Conservation (phyloP, 2,329 filamentous ascomycete genomes). For the Xylariaceae sp. region DNA sequence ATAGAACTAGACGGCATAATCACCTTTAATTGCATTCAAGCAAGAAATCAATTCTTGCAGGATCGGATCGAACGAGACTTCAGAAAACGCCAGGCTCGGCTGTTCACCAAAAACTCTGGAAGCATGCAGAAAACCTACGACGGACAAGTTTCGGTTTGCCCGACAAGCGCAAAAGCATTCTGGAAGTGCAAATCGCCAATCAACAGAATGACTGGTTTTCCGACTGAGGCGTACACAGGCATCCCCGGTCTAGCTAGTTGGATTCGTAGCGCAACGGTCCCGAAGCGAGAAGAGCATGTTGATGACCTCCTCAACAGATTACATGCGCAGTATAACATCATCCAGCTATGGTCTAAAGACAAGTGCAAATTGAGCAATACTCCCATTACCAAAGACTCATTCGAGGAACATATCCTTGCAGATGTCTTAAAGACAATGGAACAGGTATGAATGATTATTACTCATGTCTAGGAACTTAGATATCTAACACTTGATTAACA, state of each 20-base stretch:
- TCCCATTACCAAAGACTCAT: neutral
- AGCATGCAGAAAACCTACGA: constrained; percentile 15
- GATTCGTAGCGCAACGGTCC: constrained; percentile 22
- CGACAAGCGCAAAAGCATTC: constrained; percentile 25
- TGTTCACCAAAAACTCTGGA: neutral
- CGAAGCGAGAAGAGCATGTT: constrained; percentile 19
- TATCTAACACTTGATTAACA: too few relatives aligned
- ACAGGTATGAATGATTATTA: constrained; percentile 2
- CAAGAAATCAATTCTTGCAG: constrained; percentile 4
- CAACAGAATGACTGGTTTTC: constrained; percentile 20
- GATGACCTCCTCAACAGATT: constrained; percentile 20
- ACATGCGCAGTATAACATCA: constrained; percentile 19
- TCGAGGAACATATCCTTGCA: neutral
- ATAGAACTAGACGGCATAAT: neutral
- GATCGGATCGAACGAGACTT: neutral
- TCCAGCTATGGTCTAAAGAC: constrained; percentile 21
- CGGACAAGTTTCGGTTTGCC: constrained; percentile 19
- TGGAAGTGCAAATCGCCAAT: constrained; percentile 14
- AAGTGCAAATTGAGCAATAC: neutral
- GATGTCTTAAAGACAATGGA: neutral
- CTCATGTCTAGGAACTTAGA: too few relatives aligned
- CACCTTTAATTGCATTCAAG: constrained; percentile 8
- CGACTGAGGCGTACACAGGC: constrained; percentile 21
- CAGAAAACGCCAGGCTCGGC: constrained; percentile 7
- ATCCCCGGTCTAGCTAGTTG: constrained; percentile 25